Evolutionary conservation across 768 basidiomycete genomes (phyloP).

Genomic region (Pleurotus tuoliensis): DNA sequence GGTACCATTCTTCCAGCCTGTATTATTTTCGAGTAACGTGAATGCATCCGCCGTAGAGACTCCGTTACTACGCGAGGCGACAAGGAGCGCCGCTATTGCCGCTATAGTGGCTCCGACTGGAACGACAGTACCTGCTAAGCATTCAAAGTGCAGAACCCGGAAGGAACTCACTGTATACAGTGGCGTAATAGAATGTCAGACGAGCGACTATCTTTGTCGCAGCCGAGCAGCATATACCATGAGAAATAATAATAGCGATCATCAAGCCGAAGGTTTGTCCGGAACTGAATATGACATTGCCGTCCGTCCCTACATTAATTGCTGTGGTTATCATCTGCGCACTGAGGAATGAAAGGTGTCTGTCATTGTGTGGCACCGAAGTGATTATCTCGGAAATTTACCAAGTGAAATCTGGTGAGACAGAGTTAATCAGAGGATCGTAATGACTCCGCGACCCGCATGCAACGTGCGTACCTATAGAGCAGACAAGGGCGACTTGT

Average conservation of each 20-base stretch:
- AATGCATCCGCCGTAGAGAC: conserved; percentile 58
- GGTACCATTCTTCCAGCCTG: conserved; percentile 53
- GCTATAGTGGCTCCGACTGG: conserved; percentile 56
- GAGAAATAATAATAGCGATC: conserved; percentile 47
- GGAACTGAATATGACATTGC: conserved; percentile 36
- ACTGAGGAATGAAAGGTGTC: conserved; percentile 3
- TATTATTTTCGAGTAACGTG: conserved; percentile 57
- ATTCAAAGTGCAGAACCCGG: neutral
- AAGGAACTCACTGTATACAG: conserved; percentile 43
- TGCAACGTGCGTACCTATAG: conserved; percentile 32
- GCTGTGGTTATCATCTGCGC: conserved; percentile 67
- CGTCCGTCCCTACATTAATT: conserved; percentile 50
- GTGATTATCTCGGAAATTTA: neutral
- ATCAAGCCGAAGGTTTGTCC: conserved; percentile 58
- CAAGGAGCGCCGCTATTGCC: conserved; percentile 48
- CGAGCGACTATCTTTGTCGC: conserved; percentile 53
- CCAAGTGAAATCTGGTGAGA: conserved; percentile 3
- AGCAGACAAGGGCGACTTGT: conserved; percentile 48
- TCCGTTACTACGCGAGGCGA: conserved; percentile 39
- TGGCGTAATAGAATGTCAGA: conserved; percentile 52
- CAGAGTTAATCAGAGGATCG: neutral
- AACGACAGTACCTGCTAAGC: conserved; percentile 6
- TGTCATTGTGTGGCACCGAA: neutral
- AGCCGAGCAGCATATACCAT: conserved; percentile 57
- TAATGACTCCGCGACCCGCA: too few relatives aligned